Base-by-base conservation (phyloP, 2,329 filamentous ascomycete species). In the Pseudogymnoascus sp. region DNA sequence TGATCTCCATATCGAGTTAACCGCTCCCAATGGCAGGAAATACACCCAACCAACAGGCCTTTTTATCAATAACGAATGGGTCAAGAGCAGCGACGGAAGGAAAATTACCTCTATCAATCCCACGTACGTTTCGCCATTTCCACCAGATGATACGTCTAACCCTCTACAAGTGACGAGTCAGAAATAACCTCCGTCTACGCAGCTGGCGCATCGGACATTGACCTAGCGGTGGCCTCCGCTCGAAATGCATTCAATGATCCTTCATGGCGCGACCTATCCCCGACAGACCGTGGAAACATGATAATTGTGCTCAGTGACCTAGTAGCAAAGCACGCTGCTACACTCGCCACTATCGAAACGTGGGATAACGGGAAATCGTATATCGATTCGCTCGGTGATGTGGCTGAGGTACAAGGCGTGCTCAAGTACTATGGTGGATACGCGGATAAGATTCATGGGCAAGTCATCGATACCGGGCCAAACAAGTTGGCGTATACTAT, bases 281-380 rank as follows among this genome's bases (percentile, higher is more conserved):
- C 81, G 16, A 86, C 86, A 4, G 85, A 89, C 62, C 85, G 90
- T 38, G 89, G 86, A 42, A 80, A 81, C 23, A 75, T 93, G 64
- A 82, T 93, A 81, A 79, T 80, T 73, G 89, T 86, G 73, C 83
- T 93, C 36, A 86, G 88, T 18, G 83, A 88, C 64, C 78, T 93
- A 53, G 81, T 88, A 67, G 90, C 96, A 81, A 84, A 90, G 81
- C 88, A 96, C 77, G 66, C 80, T 37, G 89, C 95, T 38, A 80
- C 87, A 50, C 83, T 97, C 67, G 89, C 90, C 62, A 84, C 91
- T 18, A 87, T 96, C 64, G 93, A 96, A 82, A 87, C 91, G 42
- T 83, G 96, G 64, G 92, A 96, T 81, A 91, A 96, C 73, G 93
- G 89, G 76, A 95, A 95, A 84, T 86, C 89, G 67, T 84, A 91